Evolutionary conservation across 2,329 filamentous ascomycete genomes (phyloP).

Genomic region (Fonsecaea pugnacius): DNA sequence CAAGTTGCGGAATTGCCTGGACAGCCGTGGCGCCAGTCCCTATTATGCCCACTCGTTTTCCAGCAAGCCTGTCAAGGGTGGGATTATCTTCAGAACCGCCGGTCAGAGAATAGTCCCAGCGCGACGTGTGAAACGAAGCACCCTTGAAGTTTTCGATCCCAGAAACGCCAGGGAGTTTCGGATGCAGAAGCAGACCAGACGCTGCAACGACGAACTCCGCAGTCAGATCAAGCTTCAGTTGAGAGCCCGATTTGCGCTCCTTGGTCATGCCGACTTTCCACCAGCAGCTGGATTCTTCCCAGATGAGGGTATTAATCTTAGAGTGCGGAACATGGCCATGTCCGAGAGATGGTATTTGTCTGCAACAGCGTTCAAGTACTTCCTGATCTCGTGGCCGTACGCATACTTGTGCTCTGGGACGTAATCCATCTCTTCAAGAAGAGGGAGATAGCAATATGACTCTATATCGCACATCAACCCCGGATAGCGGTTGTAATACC

Average conservation of each 20-base stretch:
- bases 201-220: constrained; percentile 16
- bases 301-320: constrained; percentile 10
- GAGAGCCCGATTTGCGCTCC: background rate
- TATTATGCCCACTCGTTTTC: constrained; percentile 28
- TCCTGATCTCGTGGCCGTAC: constrained; percentile 47
- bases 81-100: constrained; percentile 36
- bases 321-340: constrained; percentile 19
- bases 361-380: constrained; percentile 46
- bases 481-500: constrained; percentile 57
- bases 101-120: constrained; percentile 33
- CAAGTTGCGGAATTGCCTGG: constrained; percentile 26
- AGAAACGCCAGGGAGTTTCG: constrained; percentile 43
- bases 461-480: constrained; percentile 62
- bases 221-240: constrained; percentile 5
- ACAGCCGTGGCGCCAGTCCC: constrained; percentile 29
- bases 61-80: constrained; percentile 44
- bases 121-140: constrained; percentile 39
- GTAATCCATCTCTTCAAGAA: constrained; percentile 28
- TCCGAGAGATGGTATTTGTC: constrained; percentile 8
- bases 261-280: constrained; percentile 20
- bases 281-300: constrained; percentile 17
- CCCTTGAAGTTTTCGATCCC: constrained; percentile 39
- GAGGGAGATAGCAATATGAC: constrained; percentile 25
- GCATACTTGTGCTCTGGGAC: constrained; percentile 58
- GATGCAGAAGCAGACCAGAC: constrained; percentile 36